Conservation (phyloP, 2,329 filamentous ascomycete species). For the Ceratocystiopsis sp. region DNA sequence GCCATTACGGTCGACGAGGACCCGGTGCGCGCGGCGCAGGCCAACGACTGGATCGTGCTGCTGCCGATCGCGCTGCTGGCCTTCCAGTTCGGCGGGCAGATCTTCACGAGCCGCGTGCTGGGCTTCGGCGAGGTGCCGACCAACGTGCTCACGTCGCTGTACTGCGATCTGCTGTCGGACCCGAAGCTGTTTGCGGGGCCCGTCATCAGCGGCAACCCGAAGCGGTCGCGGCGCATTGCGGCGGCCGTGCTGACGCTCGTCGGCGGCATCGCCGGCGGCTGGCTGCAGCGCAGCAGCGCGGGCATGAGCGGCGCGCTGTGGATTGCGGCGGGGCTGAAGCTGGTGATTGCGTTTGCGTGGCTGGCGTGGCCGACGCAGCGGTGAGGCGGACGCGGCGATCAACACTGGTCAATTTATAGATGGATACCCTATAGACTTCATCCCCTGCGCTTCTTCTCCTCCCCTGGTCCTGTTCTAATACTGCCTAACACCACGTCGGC, state of each 20-base stretch:
- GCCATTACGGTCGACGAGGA: conserved; percentile 8
- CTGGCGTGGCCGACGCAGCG: conserved; percentile 34
- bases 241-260: conserved; percentile 31
- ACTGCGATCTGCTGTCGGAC: conserved; percentile 37
- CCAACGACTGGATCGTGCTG: conserved; percentile 22
- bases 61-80: conserved; percentile 29
- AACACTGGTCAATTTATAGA: too few relatives aligned
- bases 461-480: too few relatives aligned
- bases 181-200: conserved; percentile 24
- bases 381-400: background rate
- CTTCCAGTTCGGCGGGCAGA: conserved; percentile 38
- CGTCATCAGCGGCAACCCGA: conserved; percentile 24
- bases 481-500: conserved; percentile 25
- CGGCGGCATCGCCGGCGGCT: conserved; percentile 32
- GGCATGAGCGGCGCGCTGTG: conserved; percentile 29
- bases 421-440: background rate
- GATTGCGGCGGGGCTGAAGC: conserved; percentile 41
- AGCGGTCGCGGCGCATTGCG: conserved; percentile 31
- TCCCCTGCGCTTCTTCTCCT: background rate
- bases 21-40: conserved; percentile 21
- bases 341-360: conserved; percentile 39
- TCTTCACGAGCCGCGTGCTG: conserved; percentile 32
- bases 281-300: conserved; percentile 31
- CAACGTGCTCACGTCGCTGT: conserved; percentile 35
- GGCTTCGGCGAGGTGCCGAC: conserved; percentile 38